Evolutionary conservation across 78 protist species (phyloP).

Genomic region (Dictyostelium firmibasis): DNA sequence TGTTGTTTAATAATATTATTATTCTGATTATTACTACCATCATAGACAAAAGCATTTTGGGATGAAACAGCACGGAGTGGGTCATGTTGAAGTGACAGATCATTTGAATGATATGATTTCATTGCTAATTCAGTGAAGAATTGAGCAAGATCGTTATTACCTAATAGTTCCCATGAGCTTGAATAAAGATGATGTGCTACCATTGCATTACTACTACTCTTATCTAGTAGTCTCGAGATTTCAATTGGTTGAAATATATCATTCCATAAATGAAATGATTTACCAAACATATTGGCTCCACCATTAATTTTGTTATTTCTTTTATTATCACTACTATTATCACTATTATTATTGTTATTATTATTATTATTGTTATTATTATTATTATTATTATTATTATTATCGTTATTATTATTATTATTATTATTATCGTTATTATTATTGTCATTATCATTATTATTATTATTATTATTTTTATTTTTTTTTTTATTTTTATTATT

Average conservation of each 20-base stretch:
- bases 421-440: neutral
- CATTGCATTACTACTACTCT: neutral
- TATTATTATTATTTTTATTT: neutral
- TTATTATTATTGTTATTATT: neutral
- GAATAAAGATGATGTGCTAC: neutral
- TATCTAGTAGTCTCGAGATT: neutral
- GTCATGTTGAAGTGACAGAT: constrained; percentile 1
- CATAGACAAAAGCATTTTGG: neutral
- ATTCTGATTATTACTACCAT: neutral
- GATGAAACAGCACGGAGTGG: neutral
- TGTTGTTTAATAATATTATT: neutral
- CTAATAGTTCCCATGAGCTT: constrained; percentile 46
- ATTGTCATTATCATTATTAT: neutral
- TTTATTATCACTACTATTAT: neutral
- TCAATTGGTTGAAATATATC: constrained; percentile 57
- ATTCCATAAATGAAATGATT: neutral
- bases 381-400: neutral
- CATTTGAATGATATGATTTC: neutral
- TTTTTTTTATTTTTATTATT: neutral
- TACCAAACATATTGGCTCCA: neutral
- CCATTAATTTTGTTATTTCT: neutral
- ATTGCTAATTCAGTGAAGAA: constrained; percentile 39
- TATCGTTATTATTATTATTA: neutral
- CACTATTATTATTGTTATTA: neutral
- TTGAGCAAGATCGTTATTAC: constrained; percentile 11